Evolutionary conservation across 441 rosid species (phyloP), one percentile per base, ranked within the genome.

Genomic region (Euphorbia schlechtendalii): DNA sequence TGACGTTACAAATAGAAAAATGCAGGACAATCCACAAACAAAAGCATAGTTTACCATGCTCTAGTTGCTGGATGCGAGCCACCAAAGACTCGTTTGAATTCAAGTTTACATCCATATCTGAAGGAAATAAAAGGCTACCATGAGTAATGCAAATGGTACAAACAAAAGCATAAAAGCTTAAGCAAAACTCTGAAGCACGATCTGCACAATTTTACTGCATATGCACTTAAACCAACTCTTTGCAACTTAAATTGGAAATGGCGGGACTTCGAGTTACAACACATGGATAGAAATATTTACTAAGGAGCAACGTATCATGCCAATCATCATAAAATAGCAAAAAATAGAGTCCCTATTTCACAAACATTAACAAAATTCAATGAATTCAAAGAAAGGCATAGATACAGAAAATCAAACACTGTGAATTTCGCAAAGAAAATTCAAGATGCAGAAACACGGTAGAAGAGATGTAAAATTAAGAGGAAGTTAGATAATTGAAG

Each of bases 21-120:
- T 8, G 46, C 20, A 61, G 61, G 65, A 52, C 32, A 22, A 32
- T 27, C 11, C 48, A 43, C 12, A 55, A 57, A 43, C 14, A 69
- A 30, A n/a, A 17, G 38, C 20, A 22, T 64, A 28, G 46, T 14
- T 49, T 76, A 92, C 96, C 98, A 56, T 68, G 77, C 72, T 89
- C 98, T 30, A 92, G 74, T 67, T 88, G 96, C 60, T 83, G 76
- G 66, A 92, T 81, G 64, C 90, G 96, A 76, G 79, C 82, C 68
- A 75, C 48, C 59, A 85, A 70, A 12, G 77, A 70, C 74, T 82
- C 90, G 38, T 67, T 78, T 58, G 80, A 83, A 49, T 69, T 75
- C 20, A 67, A 66, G 73, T 49, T 70, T 43, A 54, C 75, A 69
- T 84, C 92, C 98, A 92, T 92, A 22, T 41, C 76, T 70, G 68